A percentile compares a stretch with the other conserved stretches of the same genome.
phyloP scores from a whole-genome alignment of 1,139 yeast genomes.

The Pichia sp. region DNA sequence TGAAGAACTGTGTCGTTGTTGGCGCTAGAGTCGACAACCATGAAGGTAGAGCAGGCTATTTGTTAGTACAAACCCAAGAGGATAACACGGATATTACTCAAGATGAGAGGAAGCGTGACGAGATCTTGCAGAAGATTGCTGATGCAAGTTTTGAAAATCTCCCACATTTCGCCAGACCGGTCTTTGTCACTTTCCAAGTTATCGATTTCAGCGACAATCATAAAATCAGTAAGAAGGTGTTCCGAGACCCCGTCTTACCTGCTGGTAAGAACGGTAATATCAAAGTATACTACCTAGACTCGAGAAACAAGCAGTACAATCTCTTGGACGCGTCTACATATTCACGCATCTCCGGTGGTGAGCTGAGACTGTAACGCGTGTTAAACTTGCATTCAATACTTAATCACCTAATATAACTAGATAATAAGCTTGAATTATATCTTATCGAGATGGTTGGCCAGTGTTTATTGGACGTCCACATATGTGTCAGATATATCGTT shows the following conservation, averaged over 20 bases:
- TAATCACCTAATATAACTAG: neutral
- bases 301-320: conserved; percentile 41
- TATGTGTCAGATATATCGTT: too few species aligned
- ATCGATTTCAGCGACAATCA: conserved; percentile 76
- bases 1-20: conserved; percentile 75
- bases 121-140: conserved; percentile 32
- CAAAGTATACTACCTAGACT: conserved; percentile 61
- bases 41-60: conserved; percentile 95
- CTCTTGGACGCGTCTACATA: conserved; percentile 14
- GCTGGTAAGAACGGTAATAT: conserved; percentile 57
- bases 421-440: neutral
- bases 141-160: conserved; percentile 39
- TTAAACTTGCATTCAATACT: neutral
- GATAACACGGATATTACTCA: conserved; percentile 25
- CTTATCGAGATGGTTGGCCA: too few species aligned
- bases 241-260: conserved; percentile 73
- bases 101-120: conserved; percentile 27
- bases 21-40: conserved; percentile 84
- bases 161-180: conserved; percentile 88
- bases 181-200: conserved; percentile 63
- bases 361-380: conserved; percentile 16
- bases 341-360: conserved; percentile 16
- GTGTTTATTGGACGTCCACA: too few species aligned
- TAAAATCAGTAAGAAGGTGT: conserved; percentile 74
- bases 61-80: conserved; percentile 55